phyloP scores from a whole-genome alignment of 208 protist genomes.

The Leishmania braziliensis region DNA sequence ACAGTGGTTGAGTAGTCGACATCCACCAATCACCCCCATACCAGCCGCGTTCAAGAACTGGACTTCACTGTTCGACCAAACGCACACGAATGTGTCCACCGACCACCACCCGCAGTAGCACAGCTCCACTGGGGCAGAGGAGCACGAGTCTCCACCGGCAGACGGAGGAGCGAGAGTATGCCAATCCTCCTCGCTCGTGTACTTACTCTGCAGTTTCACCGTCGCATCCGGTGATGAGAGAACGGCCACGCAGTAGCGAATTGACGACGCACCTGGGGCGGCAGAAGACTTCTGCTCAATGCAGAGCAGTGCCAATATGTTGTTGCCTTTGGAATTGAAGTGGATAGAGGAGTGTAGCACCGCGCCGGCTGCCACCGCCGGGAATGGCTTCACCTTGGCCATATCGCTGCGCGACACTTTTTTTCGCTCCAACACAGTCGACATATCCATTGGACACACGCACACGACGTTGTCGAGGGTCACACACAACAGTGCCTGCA shows the following conservation, averaged over 20 bases:
- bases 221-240: slow-evolving; percentile 14
- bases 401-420: slow-evolving; percentile 34
- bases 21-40: slow-evolving; percentile 18
- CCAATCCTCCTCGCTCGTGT: slow-evolving; percentile 16
- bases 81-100: slow-evolving; percentile 36
- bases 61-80: slow-evolving; percentile 64
- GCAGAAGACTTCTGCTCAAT: slow-evolving; percentile 2
- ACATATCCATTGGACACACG: slow-evolving; percentile 39
- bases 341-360: slow-evolving; percentile 21
- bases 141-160: not conserved
- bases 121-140: slow-evolving; percentile 7
- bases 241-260: slow-evolving; percentile 19
- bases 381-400: slow-evolving; percentile 32
- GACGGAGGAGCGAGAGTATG: slow-evolving; percentile 24
- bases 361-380: not conserved
- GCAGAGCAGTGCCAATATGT: slow-evolving; percentile 13
- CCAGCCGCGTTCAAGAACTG: slow-evolving; percentile 20
- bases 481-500: slow-evolving; percentile 30
- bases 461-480: slow-evolving; percentile 29
- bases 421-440: slow-evolving; percentile 34
- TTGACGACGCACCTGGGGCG: not conserved
- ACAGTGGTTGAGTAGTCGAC: slow-evolving; percentile 24
- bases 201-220: slow-evolving; percentile 13
- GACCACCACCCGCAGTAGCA: slow-evolving; percentile 56
- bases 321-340: slow-evolving; percentile 27